phyloP scores from a whole-genome alignment of 345 rosid genomes.

The Raphanus sativus region DNA sequence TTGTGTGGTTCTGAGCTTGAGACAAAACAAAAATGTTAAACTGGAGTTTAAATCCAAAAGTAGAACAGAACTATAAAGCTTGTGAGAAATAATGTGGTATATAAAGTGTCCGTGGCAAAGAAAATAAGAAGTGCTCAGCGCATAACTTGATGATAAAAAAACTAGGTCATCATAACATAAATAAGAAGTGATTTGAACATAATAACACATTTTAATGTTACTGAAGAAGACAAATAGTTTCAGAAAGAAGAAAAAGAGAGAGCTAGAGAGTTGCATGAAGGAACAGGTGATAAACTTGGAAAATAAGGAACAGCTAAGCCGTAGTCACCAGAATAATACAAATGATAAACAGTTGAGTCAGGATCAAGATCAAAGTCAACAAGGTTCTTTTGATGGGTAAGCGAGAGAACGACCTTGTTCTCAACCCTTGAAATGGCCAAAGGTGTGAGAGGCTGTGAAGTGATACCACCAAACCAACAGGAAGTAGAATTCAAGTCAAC shows the following conservation, averaged over 20 bases:
- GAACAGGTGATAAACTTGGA: neutral
- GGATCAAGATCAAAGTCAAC: constrained; percentile 15
- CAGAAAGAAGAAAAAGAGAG: neutral
- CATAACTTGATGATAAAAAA: neutral
- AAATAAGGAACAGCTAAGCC: neutral
- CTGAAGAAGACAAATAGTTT: too few species aligned
- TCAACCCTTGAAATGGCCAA: neutral
- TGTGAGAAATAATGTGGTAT: neutral
- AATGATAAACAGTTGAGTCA: neutral
- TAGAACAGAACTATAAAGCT: too few species aligned
- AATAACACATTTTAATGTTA: too few species aligned
- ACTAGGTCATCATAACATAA: neutral
- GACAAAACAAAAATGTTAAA: too few species aligned
- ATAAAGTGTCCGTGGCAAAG: too few species aligned
- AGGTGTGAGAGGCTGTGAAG: neutral
- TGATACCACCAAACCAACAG: constrained; percentile 3
- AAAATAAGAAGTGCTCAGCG: neutral
- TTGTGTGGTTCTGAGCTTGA: too few species aligned
- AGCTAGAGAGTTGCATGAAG: too few species aligned
- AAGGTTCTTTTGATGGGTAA: neutral
- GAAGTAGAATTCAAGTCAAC: constrained; percentile 5
- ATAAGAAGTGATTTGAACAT: neutral
- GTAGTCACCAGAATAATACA: constrained; percentile 23
- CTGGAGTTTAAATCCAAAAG: too few species aligned
- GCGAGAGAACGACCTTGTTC: constrained; percentile 7